Evolutionary conservation across 257 asterid species (phyloP).

Genomic region (Fraxinus cuspidata): DNA sequence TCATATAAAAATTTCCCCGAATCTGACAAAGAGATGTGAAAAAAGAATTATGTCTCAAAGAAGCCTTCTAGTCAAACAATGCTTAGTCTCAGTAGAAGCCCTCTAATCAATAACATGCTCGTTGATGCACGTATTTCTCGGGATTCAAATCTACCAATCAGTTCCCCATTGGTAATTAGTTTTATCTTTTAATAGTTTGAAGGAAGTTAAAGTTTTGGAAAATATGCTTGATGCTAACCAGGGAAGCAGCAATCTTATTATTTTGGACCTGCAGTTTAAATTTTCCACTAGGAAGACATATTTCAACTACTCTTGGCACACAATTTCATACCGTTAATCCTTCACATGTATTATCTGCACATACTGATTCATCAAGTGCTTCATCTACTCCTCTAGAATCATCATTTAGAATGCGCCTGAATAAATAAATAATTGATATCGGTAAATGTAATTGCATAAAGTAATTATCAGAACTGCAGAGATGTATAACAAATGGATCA

Average conservation of each 20-base stretch:
- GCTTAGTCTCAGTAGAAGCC: no score
- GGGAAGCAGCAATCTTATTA: no score
- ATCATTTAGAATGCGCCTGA: conserved; percentile 63
- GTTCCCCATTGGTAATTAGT: no score
- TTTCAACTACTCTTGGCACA: no score
- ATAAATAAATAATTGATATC: background rate
- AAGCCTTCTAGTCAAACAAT: no score
- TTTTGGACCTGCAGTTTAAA: no score
- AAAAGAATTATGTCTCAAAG: no score
- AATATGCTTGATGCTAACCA: no score
- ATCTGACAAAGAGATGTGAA: conserved; percentile 38
- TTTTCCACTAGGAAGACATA: no score
- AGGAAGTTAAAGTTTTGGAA: background rate
- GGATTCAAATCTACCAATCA: no score
- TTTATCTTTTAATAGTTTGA: background rate
- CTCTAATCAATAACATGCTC: no score
- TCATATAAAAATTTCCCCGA: conserved; percentile 69
- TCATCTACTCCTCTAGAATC: conserved; percentile 70
- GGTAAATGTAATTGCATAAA: background rate
- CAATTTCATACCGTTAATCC: conserved; percentile 62
- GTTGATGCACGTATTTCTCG: no score
- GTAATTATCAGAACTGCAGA: background rate
- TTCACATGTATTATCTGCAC: conserved; percentile 46
- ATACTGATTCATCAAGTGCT: conserved; percentile 68
- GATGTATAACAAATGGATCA: background rate